Evolutionary conservation across 164 flowering plant genomes (phyloP), one percentile per base, ranked within the genome.

Genomic region (Piper betle): DNA sequence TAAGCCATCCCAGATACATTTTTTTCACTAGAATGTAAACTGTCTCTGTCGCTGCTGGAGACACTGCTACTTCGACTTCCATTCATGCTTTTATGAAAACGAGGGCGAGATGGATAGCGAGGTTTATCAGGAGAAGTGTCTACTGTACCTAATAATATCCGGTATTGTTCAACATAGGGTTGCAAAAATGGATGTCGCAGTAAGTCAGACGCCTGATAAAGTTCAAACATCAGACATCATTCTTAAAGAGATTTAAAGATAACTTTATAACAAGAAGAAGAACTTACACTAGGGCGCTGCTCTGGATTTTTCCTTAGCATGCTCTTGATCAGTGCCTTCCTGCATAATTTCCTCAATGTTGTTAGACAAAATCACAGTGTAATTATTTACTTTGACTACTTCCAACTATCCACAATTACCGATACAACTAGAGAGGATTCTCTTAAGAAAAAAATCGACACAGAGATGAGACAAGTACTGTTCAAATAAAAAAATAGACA

Each of bases 301-400:
- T 94, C 99, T 15, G 99, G 97, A 64, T 81, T 94, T 80, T 94
- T 94, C 64, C 96, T 79, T 65, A 94, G 73, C 99, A 94, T 94
- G 74, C 95, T 83, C 70, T 91, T 94, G 70, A 94, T 88, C 48
- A 94, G 83, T 55, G 88, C 68, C 77, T 91, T 94, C 80, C 99
- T 94, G 87, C 57, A 66, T 53, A 43, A 53, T 40, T 17, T 57
- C 43, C 64, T 55, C 50, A 25, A 60, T 40, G 38, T 59, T 55
- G 39, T 64, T 48, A 64, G 67, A 64, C 38, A 58, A 25, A 25
- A 25, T 5, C 16, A 58, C 39, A 38, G 60, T 12, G 60, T 58
- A 37, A 2, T 10, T 37, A 18, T n/a, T 58, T 46, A 10, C 15
- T 46, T 46, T 9, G 15, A 25, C 33, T 25, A 25, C 33, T 46